Percentiles rank a stretch among this genome's conserved stretches.
These are phyloP conservation scores for Penicillium aurantiogriseum DNA, from an alignment of 2,329 filamentous ascomycete species.

Conservation along the genomic window DNA sequence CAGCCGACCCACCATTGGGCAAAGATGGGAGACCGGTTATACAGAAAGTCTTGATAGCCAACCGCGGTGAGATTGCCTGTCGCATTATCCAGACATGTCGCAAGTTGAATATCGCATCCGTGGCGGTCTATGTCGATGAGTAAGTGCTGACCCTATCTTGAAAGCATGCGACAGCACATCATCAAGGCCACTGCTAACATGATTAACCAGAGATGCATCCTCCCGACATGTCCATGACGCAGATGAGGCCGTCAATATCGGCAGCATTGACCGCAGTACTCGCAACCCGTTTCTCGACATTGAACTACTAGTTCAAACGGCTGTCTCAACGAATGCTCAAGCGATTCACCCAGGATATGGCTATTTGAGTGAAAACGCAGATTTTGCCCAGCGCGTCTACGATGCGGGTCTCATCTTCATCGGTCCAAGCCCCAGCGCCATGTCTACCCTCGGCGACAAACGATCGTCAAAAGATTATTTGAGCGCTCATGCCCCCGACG, in stretches of 20 bases:
- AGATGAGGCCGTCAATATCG: slow-evolving; percentile 33
- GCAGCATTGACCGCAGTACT: slow-evolving; percentile 18
- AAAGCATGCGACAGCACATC: too few species aligned
- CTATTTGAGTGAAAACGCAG: slow-evolving; percentile 36
- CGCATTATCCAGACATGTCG: slow-evolving; percentile 28
- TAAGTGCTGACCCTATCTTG: neutral
- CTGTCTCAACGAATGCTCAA: slow-evolving; percentile 17
- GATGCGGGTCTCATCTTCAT: slow-evolving; percentile 35
- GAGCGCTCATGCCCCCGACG: slow-evolving; percentile 20
- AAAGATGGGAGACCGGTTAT: slow-evolving; percentile 18
- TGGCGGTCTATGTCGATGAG: slow-evolving; percentile 24
- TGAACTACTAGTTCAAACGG: slow-evolving; percentile 19
- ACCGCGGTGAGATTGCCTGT: slow-evolving; percentile 32
- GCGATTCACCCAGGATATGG: slow-evolving; percentile 39
- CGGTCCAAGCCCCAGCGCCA: slow-evolving; percentile 31
- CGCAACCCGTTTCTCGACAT: slow-evolving; percentile 17
- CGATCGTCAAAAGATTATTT: slow-evolving; percentile 25
- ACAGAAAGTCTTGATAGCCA: slow-evolving; percentile 28
- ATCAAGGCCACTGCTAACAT: neutral
- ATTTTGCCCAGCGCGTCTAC: slow-evolving; percentile 29
- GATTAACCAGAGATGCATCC: slow-evolving; percentile 23
- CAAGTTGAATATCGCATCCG: slow-evolving; percentile 22
- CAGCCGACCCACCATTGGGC: slow-evolving; percentile 16
- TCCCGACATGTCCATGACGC: slow-evolving; percentile 33
- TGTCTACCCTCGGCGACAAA: slow-evolving; percentile 37